Conservation (phyloP, 1,284 basidiomycete genomes). For the Sporisorium iseilematis-ciliati region DNA sequence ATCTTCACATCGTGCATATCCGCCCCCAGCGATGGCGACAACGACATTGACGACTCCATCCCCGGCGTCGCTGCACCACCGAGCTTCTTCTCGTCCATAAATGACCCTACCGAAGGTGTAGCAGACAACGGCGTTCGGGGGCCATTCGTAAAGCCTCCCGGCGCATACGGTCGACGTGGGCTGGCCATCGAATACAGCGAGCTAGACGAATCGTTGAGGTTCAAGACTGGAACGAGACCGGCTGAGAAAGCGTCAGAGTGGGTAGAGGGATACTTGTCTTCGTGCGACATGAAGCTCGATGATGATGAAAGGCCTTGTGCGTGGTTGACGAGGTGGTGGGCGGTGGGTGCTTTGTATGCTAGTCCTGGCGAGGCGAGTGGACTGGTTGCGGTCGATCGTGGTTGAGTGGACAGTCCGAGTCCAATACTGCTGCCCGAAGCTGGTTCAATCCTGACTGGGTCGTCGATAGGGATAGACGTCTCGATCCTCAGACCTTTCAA, state of each 20-base stretch:
- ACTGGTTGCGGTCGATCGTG: neutral
- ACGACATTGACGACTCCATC: slow-evolving; percentile 1
- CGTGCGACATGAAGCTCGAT: slow-evolving; percentile 23
- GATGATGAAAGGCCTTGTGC: slow-evolving; percentile 25
- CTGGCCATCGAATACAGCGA: slow-evolving; percentile 19
- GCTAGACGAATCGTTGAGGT: slow-evolving; percentile 27
- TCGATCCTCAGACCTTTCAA: slow-evolving; percentile 22
- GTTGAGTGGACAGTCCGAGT: neutral
- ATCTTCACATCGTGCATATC: slow-evolving; percentile 27
- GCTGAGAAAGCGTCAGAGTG: slow-evolving; percentile 25
- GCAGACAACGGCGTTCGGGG: slow-evolving; percentile 34
- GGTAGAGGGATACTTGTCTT: slow-evolving; percentile 31
- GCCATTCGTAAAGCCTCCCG: slow-evolving; percentile 35
- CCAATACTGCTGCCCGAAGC: neutral
- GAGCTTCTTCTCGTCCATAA: slow-evolving; percentile 42
- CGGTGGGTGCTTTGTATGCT: slow-evolving; percentile 20
- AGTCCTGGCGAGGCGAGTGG: slow-evolving; percentile 15
- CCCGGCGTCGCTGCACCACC: neutral
- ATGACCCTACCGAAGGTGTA: slow-evolving; percentile 13
- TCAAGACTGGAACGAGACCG: slow-evolving; percentile 38
- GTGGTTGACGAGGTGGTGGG: slow-evolving; percentile 29
- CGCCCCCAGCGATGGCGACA: slow-evolving; percentile 12
- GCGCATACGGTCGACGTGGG: slow-evolving; percentile 37
- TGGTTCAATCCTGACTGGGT: neutral
- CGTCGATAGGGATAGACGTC: slow-evolving; percentile 20